Conservation (phyloP, 73 alveolate genomes). For the Paramecium caudatum region DNA sequence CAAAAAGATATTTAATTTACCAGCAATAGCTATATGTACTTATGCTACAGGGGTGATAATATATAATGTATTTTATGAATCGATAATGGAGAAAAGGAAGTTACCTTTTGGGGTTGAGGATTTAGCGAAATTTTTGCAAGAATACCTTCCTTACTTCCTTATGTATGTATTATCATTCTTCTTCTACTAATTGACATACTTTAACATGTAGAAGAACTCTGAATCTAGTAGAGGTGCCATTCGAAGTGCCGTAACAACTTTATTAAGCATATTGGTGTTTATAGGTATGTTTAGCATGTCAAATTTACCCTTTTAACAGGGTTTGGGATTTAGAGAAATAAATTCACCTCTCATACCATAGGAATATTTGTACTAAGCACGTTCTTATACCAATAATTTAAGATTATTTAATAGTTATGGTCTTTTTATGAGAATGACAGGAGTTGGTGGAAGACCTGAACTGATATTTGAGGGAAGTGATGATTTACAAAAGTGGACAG, state of each 20-base stretch:
- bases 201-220: neutral
- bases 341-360: slow-evolving; percentile 6
- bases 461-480: slow-evolving; percentile 83
- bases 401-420: slow-evolving; percentile 85
- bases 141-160: neutral
- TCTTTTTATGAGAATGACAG: slow-evolving; percentile 90
- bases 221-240: neutral
- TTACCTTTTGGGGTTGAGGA: slow-evolving; percentile 73
- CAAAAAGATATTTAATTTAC: neutral
- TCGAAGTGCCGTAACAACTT: neutral
- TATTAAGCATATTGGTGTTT: slow-evolving; percentile 15
- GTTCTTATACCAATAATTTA: slow-evolving; percentile 34
- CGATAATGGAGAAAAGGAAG: slow-evolving; percentile 41
- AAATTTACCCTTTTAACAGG: slow-evolving; percentile 73
- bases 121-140: neutral
- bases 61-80: neutral
- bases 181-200: slow-evolving; percentile 35
- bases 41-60: neutral
- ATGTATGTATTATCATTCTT: neutral
- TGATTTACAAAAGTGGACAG: slow-evolving; percentile 82
- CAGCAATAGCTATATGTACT: neutral
- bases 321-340: slow-evolving; percentile 73
- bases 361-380: neutral
- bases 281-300: slow-evolving; percentile 50
- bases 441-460: slow-evolving; percentile 94